A percentile compares a stretch with the other conserved stretches of the same genome.
phyloP scores from a whole-genome alignment of 768 basidiomycete species.

The Serendipita sp. region DNA sequence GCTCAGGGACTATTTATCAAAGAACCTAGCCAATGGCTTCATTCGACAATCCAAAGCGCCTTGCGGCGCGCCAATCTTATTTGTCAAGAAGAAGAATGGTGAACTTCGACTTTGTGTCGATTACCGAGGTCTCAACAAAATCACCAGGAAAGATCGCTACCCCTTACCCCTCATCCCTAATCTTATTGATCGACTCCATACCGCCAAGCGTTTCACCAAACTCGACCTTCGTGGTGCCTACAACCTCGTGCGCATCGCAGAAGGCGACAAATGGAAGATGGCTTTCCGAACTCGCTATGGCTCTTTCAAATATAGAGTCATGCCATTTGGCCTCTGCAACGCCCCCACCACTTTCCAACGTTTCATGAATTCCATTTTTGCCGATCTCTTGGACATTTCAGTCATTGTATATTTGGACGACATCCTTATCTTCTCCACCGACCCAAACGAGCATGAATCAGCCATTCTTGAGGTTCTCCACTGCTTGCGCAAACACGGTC shows the following conservation, averaged over 20 bases:
- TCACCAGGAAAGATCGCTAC: constrained; percentile 22
- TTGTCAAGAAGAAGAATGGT: constrained; percentile 21
- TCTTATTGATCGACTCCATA: constrained; percentile 19
- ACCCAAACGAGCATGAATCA: constrained; percentile 20
- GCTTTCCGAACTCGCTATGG: constrained; percentile 26
- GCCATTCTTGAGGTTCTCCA: constrained; percentile 22
- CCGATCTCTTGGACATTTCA: constrained; percentile 22
- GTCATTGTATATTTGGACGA: constrained; percentile 30
- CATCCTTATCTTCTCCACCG: constrained; percentile 28
- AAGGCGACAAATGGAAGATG: constrained; percentile 29
- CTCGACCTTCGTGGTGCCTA: constrained; percentile 27
- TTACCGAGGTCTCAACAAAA: constrained; percentile 20
- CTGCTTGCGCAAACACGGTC: constrained; percentile 17
- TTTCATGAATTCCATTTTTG: constrained; percentile 27
- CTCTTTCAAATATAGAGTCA: constrained; percentile 26
- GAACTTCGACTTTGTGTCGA: constrained; percentile 17
- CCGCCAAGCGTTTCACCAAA: constrained; percentile 16
- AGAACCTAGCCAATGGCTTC: constrained; percentile 22
- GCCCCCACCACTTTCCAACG: constrained; percentile 27
- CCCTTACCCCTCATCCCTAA: constrained; percentile 21
- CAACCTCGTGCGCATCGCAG: constrained; percentile 26
- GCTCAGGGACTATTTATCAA: constrained; percentile 22
- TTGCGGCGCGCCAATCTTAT: constrained; percentile 16
- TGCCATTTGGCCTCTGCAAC: constrained; percentile 25
- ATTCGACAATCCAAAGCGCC: constrained; percentile 20